phyloP scores from a whole-genome alignment of 306 rosid species.

The Vicia faba region DNA sequence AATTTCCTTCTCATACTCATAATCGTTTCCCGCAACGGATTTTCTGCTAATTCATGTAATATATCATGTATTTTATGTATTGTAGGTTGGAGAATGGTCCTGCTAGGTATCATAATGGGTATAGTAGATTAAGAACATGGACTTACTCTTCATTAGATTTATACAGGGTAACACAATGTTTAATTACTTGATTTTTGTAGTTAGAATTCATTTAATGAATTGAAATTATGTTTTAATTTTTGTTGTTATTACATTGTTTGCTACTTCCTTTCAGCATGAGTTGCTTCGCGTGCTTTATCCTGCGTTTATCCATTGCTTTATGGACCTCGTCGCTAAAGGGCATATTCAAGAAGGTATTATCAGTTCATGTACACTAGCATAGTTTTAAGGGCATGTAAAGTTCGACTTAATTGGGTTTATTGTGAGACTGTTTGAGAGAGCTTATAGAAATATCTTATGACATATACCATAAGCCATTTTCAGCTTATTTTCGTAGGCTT shows the following conservation, averaged over 20 bases:
- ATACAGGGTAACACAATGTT: constrained; percentile 60
- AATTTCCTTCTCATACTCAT: neutral
- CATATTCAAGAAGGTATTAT: constrained; percentile 82
- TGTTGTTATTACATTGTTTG: constrained; percentile 9
- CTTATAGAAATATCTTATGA: neutral
- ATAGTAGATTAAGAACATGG: constrained; percentile 86
- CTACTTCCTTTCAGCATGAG: constrained; percentile 69
- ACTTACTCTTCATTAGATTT: constrained; percentile 73
- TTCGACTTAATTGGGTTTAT: neutral
- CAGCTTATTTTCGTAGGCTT: too few species aligned
- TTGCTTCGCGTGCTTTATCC: constrained; percentile 97
- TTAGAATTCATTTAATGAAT: neutral
- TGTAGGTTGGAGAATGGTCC: constrained; percentile 77
- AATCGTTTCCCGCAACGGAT: neutral
- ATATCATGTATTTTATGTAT: neutral
- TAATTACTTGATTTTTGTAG: neutral
- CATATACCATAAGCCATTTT: too few species aligned
- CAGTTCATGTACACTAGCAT: neutral
- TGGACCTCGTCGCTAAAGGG: constrained; percentile 97
- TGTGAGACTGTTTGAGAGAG: neutral
- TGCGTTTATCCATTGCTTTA: constrained; percentile 88
- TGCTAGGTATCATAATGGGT: constrained; percentile 75
- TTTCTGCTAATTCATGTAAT: neutral
- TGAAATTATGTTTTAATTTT: neutral
- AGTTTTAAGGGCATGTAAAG: neutral